phyloP scores from a whole-genome alignment of 1,284 basidiomycete species.

The Rhodotorula sp. region DNA sequence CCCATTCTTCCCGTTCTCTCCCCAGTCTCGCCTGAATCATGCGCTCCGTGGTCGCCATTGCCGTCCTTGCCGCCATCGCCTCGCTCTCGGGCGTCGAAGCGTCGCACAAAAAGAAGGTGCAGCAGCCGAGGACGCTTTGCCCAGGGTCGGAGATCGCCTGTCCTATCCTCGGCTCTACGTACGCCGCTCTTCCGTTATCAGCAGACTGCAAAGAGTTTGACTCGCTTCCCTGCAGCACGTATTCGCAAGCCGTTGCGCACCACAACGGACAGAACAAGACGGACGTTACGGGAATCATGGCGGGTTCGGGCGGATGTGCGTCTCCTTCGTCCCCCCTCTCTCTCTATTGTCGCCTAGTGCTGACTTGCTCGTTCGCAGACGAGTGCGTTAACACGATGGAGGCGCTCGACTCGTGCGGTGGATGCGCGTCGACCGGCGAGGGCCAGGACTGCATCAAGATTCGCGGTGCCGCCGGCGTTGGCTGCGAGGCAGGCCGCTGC shows the following conservation, averaged over 20 bases:
- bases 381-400: constrained; percentile 30
- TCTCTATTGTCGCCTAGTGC: neutral
- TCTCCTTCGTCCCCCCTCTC: neutral
- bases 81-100: constrained; percentile 15
- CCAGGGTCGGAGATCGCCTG: constrained; percentile 31
- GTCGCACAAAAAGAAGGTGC: constrained; percentile 25
- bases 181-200: neutral
- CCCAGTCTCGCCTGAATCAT: neutral
- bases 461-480: constrained; percentile 57
- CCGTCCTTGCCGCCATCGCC: neutral
- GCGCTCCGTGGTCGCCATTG: constrained; percentile 6
- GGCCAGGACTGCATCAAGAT: constrained; percentile 48
- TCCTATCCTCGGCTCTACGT: constrained; percentile 41
- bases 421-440: constrained; percentile 29
- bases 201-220: neutral
- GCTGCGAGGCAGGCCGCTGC: constrained; percentile 44
- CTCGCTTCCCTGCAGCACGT: constrained; percentile 17
- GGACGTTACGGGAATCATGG: constrained; percentile 28
- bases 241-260: constrained; percentile 41
- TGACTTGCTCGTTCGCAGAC: constrained; percentile 5
- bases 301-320: constrained; percentile 47
- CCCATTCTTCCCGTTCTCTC: neutral
- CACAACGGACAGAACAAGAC: constrained; percentile 19
- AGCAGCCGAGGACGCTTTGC: constrained; percentile 25
- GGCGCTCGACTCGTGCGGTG: constrained; percentile 39